Evolutionary conservation across 2,329 filamentous ascomycete genomes (phyloP).

Genomic region (Simplicillium aogashimaense): DNA sequence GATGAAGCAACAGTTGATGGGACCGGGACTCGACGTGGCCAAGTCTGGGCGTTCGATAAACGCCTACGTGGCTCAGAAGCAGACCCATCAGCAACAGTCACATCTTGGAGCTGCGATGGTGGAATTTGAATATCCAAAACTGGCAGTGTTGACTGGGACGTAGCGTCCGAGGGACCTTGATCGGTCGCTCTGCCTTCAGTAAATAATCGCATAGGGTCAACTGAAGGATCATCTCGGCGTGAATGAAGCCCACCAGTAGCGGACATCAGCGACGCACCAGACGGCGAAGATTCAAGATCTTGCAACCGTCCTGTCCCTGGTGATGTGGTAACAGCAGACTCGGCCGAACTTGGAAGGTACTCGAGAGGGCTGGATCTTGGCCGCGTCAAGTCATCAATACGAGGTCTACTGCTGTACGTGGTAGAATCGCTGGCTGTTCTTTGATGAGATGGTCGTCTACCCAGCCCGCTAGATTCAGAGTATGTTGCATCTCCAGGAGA

Average conservation of each 20-base stretch:
- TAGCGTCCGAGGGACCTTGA: no score
- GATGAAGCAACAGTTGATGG: background rate
- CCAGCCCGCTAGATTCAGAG: no score
- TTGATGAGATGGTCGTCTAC: constrained; percentile 15
- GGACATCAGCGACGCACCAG: no score
- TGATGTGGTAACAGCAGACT: no score
- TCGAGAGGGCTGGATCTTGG: constrained; percentile 20
- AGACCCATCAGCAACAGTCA: background rate
- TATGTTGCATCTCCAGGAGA: no score
- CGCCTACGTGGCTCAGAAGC: constrained; percentile 10
- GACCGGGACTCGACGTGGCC: constrained; percentile 23
- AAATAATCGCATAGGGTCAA: no score
- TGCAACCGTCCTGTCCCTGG: no score
- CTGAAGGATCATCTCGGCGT: no score
- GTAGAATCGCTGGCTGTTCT: constrained; percentile 26
- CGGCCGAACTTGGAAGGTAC: no score
- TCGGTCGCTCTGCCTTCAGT: background rate
- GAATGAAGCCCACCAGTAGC: no score
- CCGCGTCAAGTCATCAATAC: constrained; percentile 14
- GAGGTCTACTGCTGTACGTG: constrained; percentile 12
- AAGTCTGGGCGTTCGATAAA: constrained; percentile 30
- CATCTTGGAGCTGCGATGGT: constrained; percentile 10
- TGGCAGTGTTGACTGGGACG: no score
- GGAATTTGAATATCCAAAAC: constrained; percentile 19
- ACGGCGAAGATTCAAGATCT: no score